These are phyloP conservation scores for Starmera dryadoides DNA, from an alignment of 805 yeast genomes.

Conservation along the genomic window DNA sequence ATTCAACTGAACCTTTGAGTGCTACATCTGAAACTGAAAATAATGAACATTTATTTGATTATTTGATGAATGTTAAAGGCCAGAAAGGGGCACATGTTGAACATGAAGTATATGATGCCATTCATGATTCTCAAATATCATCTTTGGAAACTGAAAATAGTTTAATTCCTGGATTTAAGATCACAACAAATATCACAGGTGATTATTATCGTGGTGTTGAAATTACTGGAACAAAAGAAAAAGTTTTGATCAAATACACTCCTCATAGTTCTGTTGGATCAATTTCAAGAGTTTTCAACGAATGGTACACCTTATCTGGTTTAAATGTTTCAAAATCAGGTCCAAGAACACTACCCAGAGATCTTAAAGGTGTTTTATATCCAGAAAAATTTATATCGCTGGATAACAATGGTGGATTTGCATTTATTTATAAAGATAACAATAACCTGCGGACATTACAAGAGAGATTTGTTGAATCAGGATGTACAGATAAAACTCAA, in stretches of 20 bases:
- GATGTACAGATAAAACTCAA: conserved; percentile 5
- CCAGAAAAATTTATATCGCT: conserved; percentile 11
- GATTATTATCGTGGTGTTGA: too few relatives aligned
- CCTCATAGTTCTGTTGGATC: conserved; percentile 14
- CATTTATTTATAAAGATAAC: conserved; percentile 12
- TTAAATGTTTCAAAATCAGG: not conserved
- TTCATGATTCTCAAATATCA: not conserved
- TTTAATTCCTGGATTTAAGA: too few relatives aligned
- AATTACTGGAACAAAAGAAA: not conserved
- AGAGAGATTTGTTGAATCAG: conserved; percentile 8
- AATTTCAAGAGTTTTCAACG: conserved; percentile 13
- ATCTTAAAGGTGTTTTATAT: conserved; percentile 12
- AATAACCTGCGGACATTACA: conserved; percentile 11
- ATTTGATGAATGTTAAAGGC: not conserved
- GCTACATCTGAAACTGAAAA: not conserved
- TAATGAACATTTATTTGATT: not conserved
- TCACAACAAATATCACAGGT: too few relatives aligned
- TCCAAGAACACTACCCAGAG: conserved; percentile 9
- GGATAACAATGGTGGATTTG: conserved; percentile 8
- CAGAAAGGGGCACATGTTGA: conserved; percentile 5
- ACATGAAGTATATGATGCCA: conserved; percentile 10
- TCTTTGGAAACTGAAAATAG: too few relatives aligned
- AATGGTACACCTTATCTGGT: conserved; percentile 16
- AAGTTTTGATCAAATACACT: conserved; percentile 12
- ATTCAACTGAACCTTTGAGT: conserved; percentile 4